These are phyloP conservation scores for Aristolochia californica DNA, from an alignment of 164 flowering plant species.

Conservation along the genomic window DNA sequence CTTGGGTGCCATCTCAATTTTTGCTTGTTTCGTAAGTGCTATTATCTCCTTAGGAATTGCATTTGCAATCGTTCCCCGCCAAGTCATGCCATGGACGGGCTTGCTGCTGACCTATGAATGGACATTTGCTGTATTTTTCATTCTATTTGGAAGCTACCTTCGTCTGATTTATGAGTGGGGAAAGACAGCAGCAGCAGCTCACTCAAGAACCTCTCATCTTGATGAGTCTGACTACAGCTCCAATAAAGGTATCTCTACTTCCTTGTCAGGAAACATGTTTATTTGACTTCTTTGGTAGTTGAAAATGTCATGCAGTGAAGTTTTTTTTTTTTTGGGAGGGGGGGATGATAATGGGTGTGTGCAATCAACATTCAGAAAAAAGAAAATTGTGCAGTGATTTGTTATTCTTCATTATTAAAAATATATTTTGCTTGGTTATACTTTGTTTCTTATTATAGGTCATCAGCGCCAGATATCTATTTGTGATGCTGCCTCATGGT, in stretches of 20 bases:
- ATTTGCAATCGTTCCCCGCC: constrained; percentile 72
- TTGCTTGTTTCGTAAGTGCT: constrained; percentile 52
- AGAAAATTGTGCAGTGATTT: not conserved
- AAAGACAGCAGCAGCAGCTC: constrained; percentile 34
- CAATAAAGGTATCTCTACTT: constrained; percentile 55
- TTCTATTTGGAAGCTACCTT: constrained; percentile 70
- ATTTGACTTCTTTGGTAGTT: no score
- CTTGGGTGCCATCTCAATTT: constrained; percentile 62
- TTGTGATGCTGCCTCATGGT: constrained; percentile 49
- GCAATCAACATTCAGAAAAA: no score
- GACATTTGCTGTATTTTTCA: constrained; percentile 58
- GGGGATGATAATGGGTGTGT: no score
- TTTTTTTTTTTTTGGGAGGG: no score
- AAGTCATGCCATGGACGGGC: constrained; percentile 97
- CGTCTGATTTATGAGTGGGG: constrained; percentile 61
- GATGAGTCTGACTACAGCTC: constrained; percentile 51
- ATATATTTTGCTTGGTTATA: not conserved
- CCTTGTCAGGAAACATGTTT: no score
- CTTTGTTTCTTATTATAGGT: constrained; percentile 36
- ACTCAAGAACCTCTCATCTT: constrained; percentile 32
- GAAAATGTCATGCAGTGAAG: no score
- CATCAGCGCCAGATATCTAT: constrained; percentile 54
- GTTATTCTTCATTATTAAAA: not conserved
- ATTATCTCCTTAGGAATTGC: constrained; percentile 47
- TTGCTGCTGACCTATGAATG: constrained; percentile 85